Evolutionary conservation across 2,329 filamentous ascomycete genomes (phyloP).

Genomic region (Nigrospora oryzae): DNA sequence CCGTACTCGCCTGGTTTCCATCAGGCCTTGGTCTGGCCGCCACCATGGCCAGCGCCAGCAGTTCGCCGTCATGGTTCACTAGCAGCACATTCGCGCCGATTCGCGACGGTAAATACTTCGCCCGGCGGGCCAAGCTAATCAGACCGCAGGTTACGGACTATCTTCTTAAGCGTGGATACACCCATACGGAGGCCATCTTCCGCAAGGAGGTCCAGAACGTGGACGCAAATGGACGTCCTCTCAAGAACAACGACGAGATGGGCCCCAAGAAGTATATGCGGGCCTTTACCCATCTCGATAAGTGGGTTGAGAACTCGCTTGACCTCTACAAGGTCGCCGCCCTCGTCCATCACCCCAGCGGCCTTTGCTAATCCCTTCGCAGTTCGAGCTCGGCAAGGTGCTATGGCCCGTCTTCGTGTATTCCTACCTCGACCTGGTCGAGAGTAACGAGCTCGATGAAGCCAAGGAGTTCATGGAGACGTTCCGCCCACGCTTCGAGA

Average conservation of each 20-base stretch:
- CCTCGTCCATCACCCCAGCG: not conserved
- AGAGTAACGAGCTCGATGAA: constrained; percentile 62
- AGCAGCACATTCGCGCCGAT: too few relatives aligned
- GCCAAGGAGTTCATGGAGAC: constrained; percentile 64
- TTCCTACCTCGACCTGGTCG: constrained; percentile 74
- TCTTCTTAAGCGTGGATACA: constrained; percentile 90
- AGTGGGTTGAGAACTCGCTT: constrained; percentile 85
- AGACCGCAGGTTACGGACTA: constrained; percentile 71
- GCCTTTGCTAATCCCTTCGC: not conserved
- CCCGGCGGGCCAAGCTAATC: not conserved
- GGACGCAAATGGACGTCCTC: constrained; percentile 70
- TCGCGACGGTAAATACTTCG: too few relatives aligned
- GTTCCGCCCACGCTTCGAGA: constrained; percentile 62
- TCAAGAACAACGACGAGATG: constrained; percentile 56
- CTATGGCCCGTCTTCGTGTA: constrained; percentile 95
- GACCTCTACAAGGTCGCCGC: constrained; percentile 76
- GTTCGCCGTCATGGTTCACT: too few relatives aligned
- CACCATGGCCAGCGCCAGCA: too few relatives aligned
- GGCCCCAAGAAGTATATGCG: constrained; percentile 71
- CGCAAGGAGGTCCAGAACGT: constrained; percentile 82
- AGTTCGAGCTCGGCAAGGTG: constrained; percentile 81
- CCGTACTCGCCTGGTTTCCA: too few relatives aligned
- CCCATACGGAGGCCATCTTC: constrained; percentile 83
- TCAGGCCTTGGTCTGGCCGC: too few relatives aligned
- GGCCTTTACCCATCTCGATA: constrained; percentile 64